Percentiles rank a stretch among this genome's conserved stretches.
Evolutionary conservation across 2,329 filamentous ascomycete species (phyloP).

Genomic region (Grosmannia penicillata): DNA sequence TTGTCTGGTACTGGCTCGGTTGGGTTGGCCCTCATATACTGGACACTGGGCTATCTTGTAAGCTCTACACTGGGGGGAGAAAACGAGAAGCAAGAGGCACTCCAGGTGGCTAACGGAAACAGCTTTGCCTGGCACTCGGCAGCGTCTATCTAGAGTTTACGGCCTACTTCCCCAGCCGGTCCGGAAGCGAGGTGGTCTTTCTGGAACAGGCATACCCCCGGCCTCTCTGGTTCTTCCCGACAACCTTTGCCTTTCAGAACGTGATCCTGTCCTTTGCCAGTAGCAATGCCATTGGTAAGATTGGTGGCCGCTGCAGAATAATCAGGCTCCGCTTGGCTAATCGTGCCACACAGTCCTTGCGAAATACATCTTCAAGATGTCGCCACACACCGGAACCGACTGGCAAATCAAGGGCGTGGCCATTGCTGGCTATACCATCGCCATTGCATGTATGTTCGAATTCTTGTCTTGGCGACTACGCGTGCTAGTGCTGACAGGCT

Average conservation of each 20-base stretch:
- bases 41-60: conserved; percentile 47
- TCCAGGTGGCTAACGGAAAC: not conserved
- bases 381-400: conserved; percentile 29
- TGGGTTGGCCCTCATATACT: conserved; percentile 47
- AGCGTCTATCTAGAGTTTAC: conserved; percentile 49
- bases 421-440: conserved; percentile 45
- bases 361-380: conserved; percentile 46
- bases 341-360: conserved; percentile 33
- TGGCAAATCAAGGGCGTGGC: conserved; percentile 57
- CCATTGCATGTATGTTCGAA: conserved; percentile 31
- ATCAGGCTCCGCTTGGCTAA: not conserved
- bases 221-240: conserved; percentile 48
- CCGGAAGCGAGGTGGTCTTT: conserved; percentile 51
- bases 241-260: conserved; percentile 47
- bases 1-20: conserved; percentile 44
- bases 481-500: no score
- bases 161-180: conserved; percentile 51
- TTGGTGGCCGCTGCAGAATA: not conserved
- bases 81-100: not conserved
- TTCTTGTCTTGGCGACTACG: not conserved
- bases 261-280: conserved; percentile 51
- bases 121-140: conserved; percentile 37
- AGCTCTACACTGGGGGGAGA: conserved; percentile 16
- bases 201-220: conserved; percentile 53
- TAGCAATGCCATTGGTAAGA: conserved; percentile 41